Evolutionary conservation across 164 flowering plant genomes (phyloP).

Genomic region (Tetracentron sinense): DNA sequence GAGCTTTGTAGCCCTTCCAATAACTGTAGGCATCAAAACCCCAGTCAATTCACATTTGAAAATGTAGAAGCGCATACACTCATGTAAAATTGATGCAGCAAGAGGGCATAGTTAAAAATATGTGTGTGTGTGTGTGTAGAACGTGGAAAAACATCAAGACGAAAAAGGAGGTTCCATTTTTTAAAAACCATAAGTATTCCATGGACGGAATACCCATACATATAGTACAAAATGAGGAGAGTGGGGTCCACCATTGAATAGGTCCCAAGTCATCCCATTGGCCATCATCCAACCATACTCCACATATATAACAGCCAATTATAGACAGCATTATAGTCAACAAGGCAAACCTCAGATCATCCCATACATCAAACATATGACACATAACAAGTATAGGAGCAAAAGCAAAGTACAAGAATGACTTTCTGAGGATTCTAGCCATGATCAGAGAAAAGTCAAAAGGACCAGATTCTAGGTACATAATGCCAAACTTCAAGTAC

Average conservation of each 20-base stretch:
- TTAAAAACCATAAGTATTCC: neutral
- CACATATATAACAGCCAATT: neutral
- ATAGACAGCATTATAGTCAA: neutral
- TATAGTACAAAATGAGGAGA: neutral
- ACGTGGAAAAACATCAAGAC: no score
- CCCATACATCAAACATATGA: neutral
- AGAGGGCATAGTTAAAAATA: neutral
- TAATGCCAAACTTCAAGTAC: neutral
- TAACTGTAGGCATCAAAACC: conserved; percentile 21
- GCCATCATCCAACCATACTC: neutral
- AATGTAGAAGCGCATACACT: neutral
- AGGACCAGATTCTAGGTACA: neutral
- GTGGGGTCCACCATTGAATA: neutral
- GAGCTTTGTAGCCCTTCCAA: conserved; percentile 39
- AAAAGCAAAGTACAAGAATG: no score
- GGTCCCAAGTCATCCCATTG: neutral
- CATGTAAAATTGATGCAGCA: neutral
- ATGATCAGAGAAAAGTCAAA: neutral
- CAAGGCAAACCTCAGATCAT: no score
- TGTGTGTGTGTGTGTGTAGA: no score
- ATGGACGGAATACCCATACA: neutral
- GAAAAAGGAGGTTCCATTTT: no score
- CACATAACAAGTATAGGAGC: neutral
- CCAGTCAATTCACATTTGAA: neutral
- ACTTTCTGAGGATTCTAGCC: neutral